phyloP scores from a whole-genome alignment of 257 asterid species.

The Solanum arcanum region DNA sequence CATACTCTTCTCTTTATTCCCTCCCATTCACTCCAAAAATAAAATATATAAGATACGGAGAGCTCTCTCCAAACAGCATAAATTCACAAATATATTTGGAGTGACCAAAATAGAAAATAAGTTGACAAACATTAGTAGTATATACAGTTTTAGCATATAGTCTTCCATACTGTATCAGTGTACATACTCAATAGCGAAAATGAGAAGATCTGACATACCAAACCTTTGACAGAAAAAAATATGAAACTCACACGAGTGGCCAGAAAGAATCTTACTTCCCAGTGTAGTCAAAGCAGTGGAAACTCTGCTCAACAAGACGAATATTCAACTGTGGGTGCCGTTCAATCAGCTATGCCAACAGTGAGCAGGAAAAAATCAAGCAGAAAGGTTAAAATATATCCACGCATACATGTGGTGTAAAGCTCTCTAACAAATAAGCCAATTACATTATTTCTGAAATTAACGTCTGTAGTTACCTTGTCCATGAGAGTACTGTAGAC shows the following conservation, averaged over 20 bases:
- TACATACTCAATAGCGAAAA: background rate
- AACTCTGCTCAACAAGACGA: conserved; percentile 37
- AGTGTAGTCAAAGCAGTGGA: conserved; percentile 37
- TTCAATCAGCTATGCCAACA: conserved; percentile 33
- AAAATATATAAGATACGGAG: background rate
- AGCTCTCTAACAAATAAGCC: background rate
- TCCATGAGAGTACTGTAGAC: conserved; percentile 41
- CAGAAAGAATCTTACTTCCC: conserved; percentile 42
- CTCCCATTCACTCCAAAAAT: background rate
- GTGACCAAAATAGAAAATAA: background rate
- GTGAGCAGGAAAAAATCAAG: background rate
- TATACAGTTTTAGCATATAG: background rate
- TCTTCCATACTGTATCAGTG: background rate
- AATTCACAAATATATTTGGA: background rate
- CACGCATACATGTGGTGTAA: background rate
- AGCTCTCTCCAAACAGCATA: background rate
- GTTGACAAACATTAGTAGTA: background rate
- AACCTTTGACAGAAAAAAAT: background rate
- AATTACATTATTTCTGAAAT: background rate
- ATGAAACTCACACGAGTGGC: background rate
- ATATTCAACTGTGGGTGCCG: conserved; percentile 40
- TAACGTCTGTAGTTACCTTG: conserved; percentile 24
- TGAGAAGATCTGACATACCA: background rate
- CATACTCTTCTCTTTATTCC: background rate
- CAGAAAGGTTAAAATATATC: background rate